A percentile compares a stretch with the other conserved stretches of the same genome.
phyloP scores from a whole-genome alignment of 2,329 filamentous ascomycete genomes.

The Westerdykella aurantiaca region DNA sequence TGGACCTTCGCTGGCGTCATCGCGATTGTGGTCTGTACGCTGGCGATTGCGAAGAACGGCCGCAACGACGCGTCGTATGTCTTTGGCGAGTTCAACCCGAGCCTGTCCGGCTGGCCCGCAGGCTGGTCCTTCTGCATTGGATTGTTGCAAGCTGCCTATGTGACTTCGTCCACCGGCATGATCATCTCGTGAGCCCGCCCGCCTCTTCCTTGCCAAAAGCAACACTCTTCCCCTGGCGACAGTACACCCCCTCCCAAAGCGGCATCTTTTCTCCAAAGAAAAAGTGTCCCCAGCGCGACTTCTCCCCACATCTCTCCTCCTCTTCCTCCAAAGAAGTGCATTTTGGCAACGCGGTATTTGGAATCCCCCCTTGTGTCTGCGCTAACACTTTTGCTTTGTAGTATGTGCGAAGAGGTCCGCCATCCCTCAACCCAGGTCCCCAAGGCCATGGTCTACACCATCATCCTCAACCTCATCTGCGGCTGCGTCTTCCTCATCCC shows the following conservation, averaged over 20 bases:
- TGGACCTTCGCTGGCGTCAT: constrained; percentile 69
- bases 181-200: constrained; percentile 60
- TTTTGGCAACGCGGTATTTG: constrained; percentile 2
- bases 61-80: constrained; percentile 58
- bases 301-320: background rate
- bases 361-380: constrained; percentile 4
- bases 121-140: constrained; percentile 72
- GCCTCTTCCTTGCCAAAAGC: constrained; percentile 23
- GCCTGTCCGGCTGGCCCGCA: constrained; percentile 60
- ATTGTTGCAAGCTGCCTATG: constrained; percentile 66
- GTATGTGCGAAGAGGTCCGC: constrained; percentile 69
- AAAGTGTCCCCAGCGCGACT: constrained; percentile 1
- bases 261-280: background rate
- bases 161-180: constrained; percentile 72
- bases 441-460: constrained; percentile 64
- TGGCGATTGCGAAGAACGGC: constrained; percentile 63
- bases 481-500: constrained; percentile 65
- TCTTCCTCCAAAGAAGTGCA: constrained; percentile 10
- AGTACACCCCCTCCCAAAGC: constrained; percentile 3
- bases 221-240: constrained; percentile 13
- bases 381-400: constrained; percentile 31
- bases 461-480: constrained; percentile 60
- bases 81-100: constrained; percentile 61
- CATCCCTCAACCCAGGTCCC: constrained; percentile 62
- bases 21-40: constrained; percentile 57